Evolutionary conservation across 805 yeast genomes (phyloP).

Genomic region (Candida insectorum): DNA sequence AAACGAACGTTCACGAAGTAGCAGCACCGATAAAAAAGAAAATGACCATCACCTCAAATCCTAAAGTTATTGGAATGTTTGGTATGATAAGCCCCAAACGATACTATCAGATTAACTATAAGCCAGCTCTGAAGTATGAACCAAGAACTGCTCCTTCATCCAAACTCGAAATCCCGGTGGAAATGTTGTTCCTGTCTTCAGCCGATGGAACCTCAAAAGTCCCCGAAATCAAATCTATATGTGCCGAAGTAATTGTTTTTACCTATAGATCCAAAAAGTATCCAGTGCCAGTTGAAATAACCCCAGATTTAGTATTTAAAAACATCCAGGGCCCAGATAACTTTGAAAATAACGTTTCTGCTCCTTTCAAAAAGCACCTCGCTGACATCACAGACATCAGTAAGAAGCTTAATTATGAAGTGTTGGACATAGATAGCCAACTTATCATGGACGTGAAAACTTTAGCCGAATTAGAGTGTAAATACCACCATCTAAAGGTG

Average conservation of each 20-base stretch:
- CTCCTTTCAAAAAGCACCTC: constrained; percentile 24
- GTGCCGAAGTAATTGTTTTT: constrained; percentile 30
- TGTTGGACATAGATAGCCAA: constrained; percentile 26
- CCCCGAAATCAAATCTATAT: constrained; percentile 22
- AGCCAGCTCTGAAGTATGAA: constrained; percentile 22
- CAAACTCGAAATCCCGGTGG: constrained; percentile 25
- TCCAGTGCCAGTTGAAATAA: constrained; percentile 35
- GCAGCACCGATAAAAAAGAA: constrained; percentile 28
- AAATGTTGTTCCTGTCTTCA: constrained; percentile 23
- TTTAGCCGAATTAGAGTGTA: constrained; percentile 29
- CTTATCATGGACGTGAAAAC: constrained; percentile 30
- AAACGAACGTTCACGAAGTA: constrained; percentile 11
- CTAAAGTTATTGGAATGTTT: constrained; percentile 29
- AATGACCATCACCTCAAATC: constrained; percentile 22
- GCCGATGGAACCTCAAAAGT: constrained; percentile 19
- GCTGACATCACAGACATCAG: constrained; percentile 22
- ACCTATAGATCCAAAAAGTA: constrained; percentile 30
- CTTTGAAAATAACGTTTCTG: constrained; percentile 21
- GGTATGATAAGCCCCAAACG: constrained; percentile 28
- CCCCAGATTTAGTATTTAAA: constrained; percentile 34
- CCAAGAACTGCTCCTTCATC: constrained; percentile 3
- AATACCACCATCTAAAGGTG: constrained; percentile 28
- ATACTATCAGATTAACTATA: constrained; percentile 24
- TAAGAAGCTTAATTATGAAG: constrained; percentile 21
- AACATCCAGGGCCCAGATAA: constrained; percentile 25